Percentiles rank a stretch among this genome's conserved stretches.
Conservation (phyloP, 2,329 filamentous ascomycete genomes). For the Exserohilum turcica region DNA sequence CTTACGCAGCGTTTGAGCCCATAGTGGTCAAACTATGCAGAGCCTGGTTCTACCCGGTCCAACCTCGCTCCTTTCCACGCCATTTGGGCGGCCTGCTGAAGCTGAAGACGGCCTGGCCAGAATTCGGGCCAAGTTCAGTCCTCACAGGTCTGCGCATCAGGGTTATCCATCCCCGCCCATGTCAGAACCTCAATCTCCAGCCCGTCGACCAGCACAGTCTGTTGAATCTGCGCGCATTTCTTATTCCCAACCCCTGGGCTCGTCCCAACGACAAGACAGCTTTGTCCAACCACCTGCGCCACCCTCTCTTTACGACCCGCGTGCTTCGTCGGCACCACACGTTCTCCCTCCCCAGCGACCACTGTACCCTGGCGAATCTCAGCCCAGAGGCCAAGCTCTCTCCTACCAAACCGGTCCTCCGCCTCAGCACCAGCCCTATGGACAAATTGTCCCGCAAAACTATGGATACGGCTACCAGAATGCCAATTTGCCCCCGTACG, state of each 20-base stretch:
- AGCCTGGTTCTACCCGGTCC: slow-evolving; percentile 49
- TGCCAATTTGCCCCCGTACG: slow-evolving; percentile 30
- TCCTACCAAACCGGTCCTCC: slow-evolving; percentile 35
- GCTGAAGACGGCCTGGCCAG: slow-evolving; percentile 44
- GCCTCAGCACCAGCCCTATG: slow-evolving; percentile 35
- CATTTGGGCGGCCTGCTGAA: slow-evolving; percentile 46
- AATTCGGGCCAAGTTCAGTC: slow-evolving; percentile 43
- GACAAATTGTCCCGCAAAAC: slow-evolving; percentile 28
- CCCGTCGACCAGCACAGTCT: slow-evolving; percentile 44
- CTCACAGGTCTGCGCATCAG: slow-evolving; percentile 41
- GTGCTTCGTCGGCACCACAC: slow-evolving; percentile 25
- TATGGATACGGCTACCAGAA: slow-evolving; percentile 41
- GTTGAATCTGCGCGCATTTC: slow-evolving; percentile 40
- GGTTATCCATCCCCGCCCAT: slow-evolving; percentile 58
- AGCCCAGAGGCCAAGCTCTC: slow-evolving; percentile 27
- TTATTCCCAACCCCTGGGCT: slow-evolving; percentile 30
- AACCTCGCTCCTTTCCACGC: slow-evolving; percentile 43
- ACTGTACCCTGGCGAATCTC: slow-evolving; percentile 40
- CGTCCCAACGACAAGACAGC: slow-evolving; percentile 32
- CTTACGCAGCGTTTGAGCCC: slow-evolving; percentile 44
- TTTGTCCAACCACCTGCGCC: slow-evolving; percentile 35
- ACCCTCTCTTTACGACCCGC: slow-evolving; percentile 32
- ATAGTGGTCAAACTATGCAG: slow-evolving; percentile 49
- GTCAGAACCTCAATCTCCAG: slow-evolving; percentile 56
- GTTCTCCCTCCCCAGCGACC: slow-evolving; percentile 31